Base-by-base conservation (phyloP, 2,329 filamentous ascomycete genomes). In the Colletotrichum chlorophyti region DNA sequence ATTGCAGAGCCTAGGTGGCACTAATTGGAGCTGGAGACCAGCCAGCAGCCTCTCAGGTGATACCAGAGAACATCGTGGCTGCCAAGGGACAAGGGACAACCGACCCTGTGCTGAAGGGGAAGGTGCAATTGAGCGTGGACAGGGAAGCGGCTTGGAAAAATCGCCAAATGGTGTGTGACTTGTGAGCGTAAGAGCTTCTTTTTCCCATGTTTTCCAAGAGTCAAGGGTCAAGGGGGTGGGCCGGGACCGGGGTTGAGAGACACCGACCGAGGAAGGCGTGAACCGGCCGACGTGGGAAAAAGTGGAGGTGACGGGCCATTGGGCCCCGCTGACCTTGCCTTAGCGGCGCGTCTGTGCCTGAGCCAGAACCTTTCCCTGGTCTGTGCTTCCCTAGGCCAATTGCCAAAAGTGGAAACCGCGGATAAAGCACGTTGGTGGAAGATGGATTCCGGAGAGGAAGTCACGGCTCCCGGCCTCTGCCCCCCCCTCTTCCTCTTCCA, bases 311-410 rank as follows among this genome's bases (percentile, higher is more conserved):
- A 31, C 35, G 19, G 51, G 12, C 38, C 27, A 24, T 26, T 34
- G 15, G 26, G 51, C 37, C 37, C 51, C 51, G 29, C 55, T 47
- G 29, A 48, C 29, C 17, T 40, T 26, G 32, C 54, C 29, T 58
- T 55, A 45, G 43, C 37, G 51, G 29, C 19, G 19, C 24, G 31
- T 21, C 38, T 45, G 55, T 59, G 38, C 55, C 55, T 59, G 55
- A 55, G 55, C 51, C 26, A 17, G 17, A 32, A 43, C 24, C 55
- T 35, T 5, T 1, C 0, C 0, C 15, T 29, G 55, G 26, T 27
- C 51, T 24, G 55, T 59, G 51, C 45, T 2, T 21, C 11, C 17
- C 12, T 37, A 21, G 17, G 41, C 23, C 37, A 19, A 45, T 57
- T 17, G 5, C 14, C 14, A 17, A 11, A 4, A 23, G 21, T 53